These are phyloP conservation scores for Aureobasidium uvarum DNA, from an alignment of 2,329 filamentous ascomycete genomes.

Conservation along the genomic window DNA sequence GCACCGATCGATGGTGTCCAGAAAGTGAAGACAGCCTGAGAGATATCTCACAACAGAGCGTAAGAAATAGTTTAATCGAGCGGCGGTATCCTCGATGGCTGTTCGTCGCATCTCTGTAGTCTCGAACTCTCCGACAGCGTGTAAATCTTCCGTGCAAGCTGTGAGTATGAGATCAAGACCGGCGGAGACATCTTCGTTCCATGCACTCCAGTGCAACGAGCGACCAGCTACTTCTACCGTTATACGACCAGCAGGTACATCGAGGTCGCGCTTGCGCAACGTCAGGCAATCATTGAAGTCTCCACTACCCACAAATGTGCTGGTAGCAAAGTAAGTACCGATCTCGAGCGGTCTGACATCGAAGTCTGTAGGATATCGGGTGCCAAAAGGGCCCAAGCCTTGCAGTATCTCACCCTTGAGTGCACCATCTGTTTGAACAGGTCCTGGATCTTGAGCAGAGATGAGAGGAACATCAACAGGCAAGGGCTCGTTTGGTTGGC, in stretches of 20 bases:
- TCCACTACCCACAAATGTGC: constrained; percentile 59
- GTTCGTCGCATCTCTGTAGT: constrained; percentile 12
- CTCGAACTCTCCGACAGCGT: not conserved
- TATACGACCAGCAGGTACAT: constrained; percentile 55
- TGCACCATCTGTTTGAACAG: not conserved
- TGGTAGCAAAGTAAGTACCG: constrained; percentile 56
- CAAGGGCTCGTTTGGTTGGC: constrained; percentile 44
- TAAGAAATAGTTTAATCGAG: constrained; percentile 37
- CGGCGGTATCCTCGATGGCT: constrained; percentile 1
- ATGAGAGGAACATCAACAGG: constrained; percentile 30
- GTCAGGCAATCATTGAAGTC: constrained; percentile 51
- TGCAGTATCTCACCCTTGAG: constrained; percentile 32
- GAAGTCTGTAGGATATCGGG: constrained; percentile 54
- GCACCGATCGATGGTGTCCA: constrained; percentile 55
- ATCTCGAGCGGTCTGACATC: constrained; percentile 50
- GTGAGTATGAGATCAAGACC: constrained; percentile 44
- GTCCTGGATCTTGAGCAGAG: not conserved
- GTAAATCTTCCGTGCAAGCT: constrained; percentile 34
- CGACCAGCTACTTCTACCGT: constrained; percentile 41
- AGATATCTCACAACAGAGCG: constrained; percentile 52
- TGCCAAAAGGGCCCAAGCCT: constrained; percentile 51
- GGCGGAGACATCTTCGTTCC: constrained; percentile 56
- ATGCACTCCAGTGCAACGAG: constrained; percentile 49
- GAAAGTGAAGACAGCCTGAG: constrained; percentile 51
- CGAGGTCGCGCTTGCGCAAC: constrained; percentile 46